Base-by-base conservation (phyloP, 2,329 filamentous ascomycete genomes). In the Monilinia fructigena region DNA sequence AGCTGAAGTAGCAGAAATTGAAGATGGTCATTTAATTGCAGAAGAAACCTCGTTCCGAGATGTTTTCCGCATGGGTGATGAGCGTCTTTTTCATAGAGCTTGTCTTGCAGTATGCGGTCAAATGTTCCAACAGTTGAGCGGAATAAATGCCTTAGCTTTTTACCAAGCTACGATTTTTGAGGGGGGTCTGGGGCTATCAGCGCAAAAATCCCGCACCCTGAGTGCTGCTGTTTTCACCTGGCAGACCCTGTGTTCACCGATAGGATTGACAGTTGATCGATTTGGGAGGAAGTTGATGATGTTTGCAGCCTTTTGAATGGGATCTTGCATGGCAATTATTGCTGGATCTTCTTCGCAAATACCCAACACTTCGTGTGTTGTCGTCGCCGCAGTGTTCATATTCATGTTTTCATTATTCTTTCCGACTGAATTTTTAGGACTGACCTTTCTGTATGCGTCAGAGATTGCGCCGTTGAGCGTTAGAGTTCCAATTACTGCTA, bases 271-370 rank as follows among this genome's bases (percentile, higher is more conserved):
- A 2, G 81, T 83, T 62, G 81, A 83, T 76, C 82, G 84, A 1
- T 84, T 88, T 4, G 88, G 90, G 38, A 83, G 89, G 23, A 84
- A 85, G 73, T 82, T 92, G 68, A 92, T 93, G 88, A 78, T 92
- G 23, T 85, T 91, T 69, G 89, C 89, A 60, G 85, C 86, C 0
- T 78, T 83, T 40, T 86, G 86, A 0, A 87, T 88, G 80, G 85
- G 85, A 28, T 74, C 81, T 2, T 87, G 85, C 55, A 91, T 92
- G 89, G 83, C 85, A 1, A 81, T 91, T 48, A 79, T 86, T 11
- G 75, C 76, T 1, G 75, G 74, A 50, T 71, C 69, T 38, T 74
- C 73, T 23, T 55, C 58, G 1, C 65, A 63, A 11, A 63, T 42
- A 26, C 40, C 20, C 5, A 52, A 63, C n/a, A 55, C 28, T 16